Base-by-base conservation (phyloP, 768 basidiomycete species). In the Filobasidium floriforme region DNA sequence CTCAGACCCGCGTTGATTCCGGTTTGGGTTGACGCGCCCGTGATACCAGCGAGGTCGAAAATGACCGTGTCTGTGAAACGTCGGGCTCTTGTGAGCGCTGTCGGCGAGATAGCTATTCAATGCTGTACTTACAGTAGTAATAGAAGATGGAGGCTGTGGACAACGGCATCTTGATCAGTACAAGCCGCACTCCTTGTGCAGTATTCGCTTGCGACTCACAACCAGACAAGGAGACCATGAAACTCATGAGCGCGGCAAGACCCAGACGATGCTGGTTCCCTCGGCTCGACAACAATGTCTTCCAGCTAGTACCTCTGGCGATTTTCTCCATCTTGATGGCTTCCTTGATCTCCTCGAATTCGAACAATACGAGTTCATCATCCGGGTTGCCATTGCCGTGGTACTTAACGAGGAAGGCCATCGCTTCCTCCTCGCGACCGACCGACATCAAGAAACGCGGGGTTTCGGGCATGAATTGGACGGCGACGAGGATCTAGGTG, bases 401-500 rank as follows among this genome's bases (percentile, higher is more conserved):
- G 67, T 78, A 80, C 24, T 72, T 68, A 66, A 77, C 74, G 51
- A 80, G 68, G 67, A 79, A 79, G 0, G 68, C 65, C 37, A 77
- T 70, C 0, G 77, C 77, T 62, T 78, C 78, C 41, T 76, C 70
- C 49, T 78, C 73, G 28, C 74, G 63, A 15, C 77, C 75, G 55
- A 76, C 70, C 24, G 71, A 71, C 54, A 76, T 69, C 41, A 80
- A 68, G 70, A 74, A 80, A n/a, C 79, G 69, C 10, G 79, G 79
- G 5, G 78, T 78, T 61, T 80, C 79, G 26, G 79, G 79, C 0
- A 79, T 76, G 69, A 80, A 79, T 69, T 77, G 75, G 19, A 77
- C 77, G 29, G 74, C 77, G 61, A 79, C 71, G 43, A 80, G 73
- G 62, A 75, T 64, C 67, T 68, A 40, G 1, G 3, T 29, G 4